Evolutionary conservation across 345 rosid genomes (phyloP), one percentile per base, ranked within the genome.

Genomic region (Euphorbia pulcherrima): DNA sequence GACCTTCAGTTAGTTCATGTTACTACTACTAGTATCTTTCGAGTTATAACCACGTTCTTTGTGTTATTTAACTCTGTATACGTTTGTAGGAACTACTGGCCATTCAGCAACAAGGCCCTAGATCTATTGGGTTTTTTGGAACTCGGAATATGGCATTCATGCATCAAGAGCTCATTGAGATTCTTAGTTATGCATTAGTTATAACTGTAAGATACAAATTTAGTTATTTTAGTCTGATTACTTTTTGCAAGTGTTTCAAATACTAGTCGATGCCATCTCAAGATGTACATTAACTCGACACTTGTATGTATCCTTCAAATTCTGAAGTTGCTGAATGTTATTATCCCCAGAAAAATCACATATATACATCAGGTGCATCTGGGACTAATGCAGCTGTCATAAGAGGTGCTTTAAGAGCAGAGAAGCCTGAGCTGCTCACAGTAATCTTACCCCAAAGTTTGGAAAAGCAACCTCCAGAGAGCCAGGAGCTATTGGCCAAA

Each of bases 161-260:
- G 97, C 99, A 94, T 83, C 99, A 94, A 78, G 88, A 94, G 57
- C 93, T 91, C 71, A 94, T 94, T 53, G 99, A 94, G 85, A 94
- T 94, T 63, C 99, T 94, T 72, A 94, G 99, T 82, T 94, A 94
- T 82, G 99, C 99, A 53, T 79, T 94, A 86, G 99, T 94, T 81
- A 91, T 94, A 74, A 94, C 99, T 0, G 99, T 94, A 82, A 80
- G 97, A 63, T 72, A 53, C 67, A 37, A n/a, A n/a, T n/a, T 35
- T 27, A 21, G 35, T 46, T 26, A 66, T 16, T 10, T 54, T 24
- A 27, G 24, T 26, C 21, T 4, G 46, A 24, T 8, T 57, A 24
- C 50, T 60, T 41, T 10, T 63, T 40, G 24, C 16, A n/a, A 55
- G 64, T 69, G 67, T 48, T 59, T 18, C 56, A 10, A 61, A 5